These are phyloP conservation scores for Eucalyptus brandiana DNA, from an alignment of 345 rosid genomes.

Conservation along the genomic window DNA sequence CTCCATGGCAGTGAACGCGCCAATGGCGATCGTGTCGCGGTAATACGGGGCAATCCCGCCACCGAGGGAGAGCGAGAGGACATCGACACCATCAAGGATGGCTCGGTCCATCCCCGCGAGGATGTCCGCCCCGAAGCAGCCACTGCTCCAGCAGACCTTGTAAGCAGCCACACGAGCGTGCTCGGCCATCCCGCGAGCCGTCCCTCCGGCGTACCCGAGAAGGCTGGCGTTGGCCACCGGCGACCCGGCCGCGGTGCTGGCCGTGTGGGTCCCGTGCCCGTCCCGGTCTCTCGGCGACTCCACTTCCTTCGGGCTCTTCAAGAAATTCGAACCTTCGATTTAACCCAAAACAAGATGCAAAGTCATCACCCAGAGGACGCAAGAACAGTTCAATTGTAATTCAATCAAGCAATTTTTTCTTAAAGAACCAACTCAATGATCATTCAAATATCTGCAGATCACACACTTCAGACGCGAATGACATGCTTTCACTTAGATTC, in stretches of 20 bases:
- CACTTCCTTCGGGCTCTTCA: slow-evolving; percentile 23
- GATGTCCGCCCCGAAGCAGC: slow-evolving; percentile 78
- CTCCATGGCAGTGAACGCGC: slow-evolving; percentile 68
- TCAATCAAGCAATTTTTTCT: neutral
- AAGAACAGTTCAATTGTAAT: neutral
- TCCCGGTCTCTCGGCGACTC: slow-evolving; percentile 71
- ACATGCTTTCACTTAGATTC: neutral
- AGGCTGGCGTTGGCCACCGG: slow-evolving; percentile 60
- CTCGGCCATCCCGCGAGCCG: slow-evolving; percentile 75
- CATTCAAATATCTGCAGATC: neutral
- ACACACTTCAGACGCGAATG: neutral
- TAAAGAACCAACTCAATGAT: neutral
- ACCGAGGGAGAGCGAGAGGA: slow-evolving; percentile 80
- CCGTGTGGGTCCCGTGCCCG: slow-evolving; percentile 91
- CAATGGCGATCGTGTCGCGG: slow-evolving; percentile 66
- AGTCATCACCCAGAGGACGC: neutral
- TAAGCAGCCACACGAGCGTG: slow-evolving; percentile 67
- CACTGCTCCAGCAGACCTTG: slow-evolving; percentile 74
- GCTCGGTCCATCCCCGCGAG: slow-evolving; percentile 89
- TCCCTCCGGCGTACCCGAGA: slow-evolving; percentile 76
- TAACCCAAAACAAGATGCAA: neutral
- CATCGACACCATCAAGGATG: slow-evolving; percentile 73
- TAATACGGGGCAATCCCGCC: slow-evolving; percentile 67
- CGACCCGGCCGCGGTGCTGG: slow-evolving; percentile 76
- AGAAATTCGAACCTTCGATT: slow-evolving; percentile 13